These are phyloP conservation scores for Leccinum longicurvipes DNA, from an alignment of 768 basidiomycete genomes.

Conservation along the genomic window DNA sequence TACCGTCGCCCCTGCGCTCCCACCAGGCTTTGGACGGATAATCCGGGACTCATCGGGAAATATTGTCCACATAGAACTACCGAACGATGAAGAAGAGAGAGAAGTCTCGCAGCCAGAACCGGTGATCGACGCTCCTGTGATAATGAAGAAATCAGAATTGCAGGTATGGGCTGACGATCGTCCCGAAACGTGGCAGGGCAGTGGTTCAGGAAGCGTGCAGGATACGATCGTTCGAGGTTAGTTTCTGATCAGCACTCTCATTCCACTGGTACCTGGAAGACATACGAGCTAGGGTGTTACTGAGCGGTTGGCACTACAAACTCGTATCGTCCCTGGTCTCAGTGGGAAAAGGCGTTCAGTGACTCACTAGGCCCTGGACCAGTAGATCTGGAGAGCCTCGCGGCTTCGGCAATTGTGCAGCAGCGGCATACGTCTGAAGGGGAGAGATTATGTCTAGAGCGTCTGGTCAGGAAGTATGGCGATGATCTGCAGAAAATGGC, in stretches of 20 bases:
- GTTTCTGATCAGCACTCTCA: slow-evolving; percentile 12
- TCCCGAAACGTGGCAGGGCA: background rate
- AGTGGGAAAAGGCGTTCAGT: background rate
- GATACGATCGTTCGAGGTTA: slow-evolving; percentile 33
- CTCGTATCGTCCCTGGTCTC: slow-evolving; percentile 2
- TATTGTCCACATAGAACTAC: slow-evolving; percentile 65
- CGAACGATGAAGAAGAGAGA: slow-evolving; percentile 43
- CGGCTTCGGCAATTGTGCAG: slow-evolving; percentile 44
- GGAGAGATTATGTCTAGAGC: slow-evolving; percentile 63
- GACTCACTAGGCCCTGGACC: slow-evolving; percentile 13
- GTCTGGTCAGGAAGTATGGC: slow-evolving; percentile 68
- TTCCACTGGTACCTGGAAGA: background rate
- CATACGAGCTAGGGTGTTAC: background rate
- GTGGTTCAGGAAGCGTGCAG: background rate
- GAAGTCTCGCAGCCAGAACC: slow-evolving; percentile 23
- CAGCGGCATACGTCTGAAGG: slow-evolving; percentile 64
- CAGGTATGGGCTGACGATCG: slow-evolving; percentile 17
- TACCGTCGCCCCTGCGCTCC: slow-evolving; percentile 33
- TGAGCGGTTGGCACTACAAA: slow-evolving; percentile 1
- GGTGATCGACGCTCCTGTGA: slow-evolving; percentile 40
- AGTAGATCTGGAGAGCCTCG: slow-evolving; percentile 64
- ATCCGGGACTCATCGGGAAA: slow-evolving; percentile 77
- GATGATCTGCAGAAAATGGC: slow-evolving; percentile 74
- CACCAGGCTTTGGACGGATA: slow-evolving; percentile 76
- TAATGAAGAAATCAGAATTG: slow-evolving; percentile 13